phyloP scores from a whole-genome alignment of 2,329 filamentous ascomycete genomes.

The Hypoxylon sp. region DNA sequence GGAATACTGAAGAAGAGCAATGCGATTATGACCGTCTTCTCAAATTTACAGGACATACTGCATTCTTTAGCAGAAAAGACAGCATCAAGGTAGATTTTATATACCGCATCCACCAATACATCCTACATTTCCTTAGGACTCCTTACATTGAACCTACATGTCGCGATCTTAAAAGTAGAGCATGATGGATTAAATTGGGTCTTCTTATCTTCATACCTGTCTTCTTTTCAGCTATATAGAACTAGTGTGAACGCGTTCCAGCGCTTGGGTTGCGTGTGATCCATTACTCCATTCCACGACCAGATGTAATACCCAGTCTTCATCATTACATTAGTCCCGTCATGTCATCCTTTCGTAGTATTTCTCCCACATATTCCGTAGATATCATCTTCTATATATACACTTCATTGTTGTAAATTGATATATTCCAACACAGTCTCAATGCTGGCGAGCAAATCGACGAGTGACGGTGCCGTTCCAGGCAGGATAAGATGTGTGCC shows the following conservation, averaged over 20 bases:
- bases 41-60: not conserved
- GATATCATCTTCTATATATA: constrained; percentile 14
- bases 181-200: constrained; percentile 3
- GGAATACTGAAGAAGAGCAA: not conserved
- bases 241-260: constrained; percentile 46
- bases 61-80: not conserved
- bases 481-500: constrained; percentile 63
- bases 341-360: constrained; percentile 20
- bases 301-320: constrained; percentile 8
- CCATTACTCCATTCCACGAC: constrained; percentile 25
- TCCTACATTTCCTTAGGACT: not conserved
- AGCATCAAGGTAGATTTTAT: not conserved
- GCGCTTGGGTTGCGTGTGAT: constrained; percentile 49
- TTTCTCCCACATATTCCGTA: constrained; percentile 5
- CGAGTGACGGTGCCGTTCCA: constrained; percentile 59
- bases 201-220: constrained; percentile 18
- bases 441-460: constrained; percentile 40
- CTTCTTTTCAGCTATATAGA: constrained; percentile 10
- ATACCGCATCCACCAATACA: not conserved
- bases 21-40: not conserved
- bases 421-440: not conserved
- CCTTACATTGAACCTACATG: not conserved
- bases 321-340: constrained; percentile 43
- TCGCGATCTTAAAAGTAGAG: not conserved
- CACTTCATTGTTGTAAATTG: not conserved